Evolutionary conservation across 441 rosid genomes (phyloP).

Genomic region (Arabidopsis lyrata): DNA sequence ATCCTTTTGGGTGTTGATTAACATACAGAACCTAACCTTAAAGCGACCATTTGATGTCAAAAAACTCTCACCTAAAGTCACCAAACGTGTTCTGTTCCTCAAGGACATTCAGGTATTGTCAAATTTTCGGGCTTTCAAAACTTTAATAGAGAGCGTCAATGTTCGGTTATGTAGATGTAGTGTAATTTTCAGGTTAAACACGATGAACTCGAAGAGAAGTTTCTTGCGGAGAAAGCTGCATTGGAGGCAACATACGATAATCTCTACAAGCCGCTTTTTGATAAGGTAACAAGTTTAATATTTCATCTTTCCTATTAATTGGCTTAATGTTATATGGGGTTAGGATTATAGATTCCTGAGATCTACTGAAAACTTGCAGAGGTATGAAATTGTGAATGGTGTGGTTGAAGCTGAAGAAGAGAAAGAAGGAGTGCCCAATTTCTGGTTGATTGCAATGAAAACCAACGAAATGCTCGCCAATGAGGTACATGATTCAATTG

Average conservation of each 20-base stretch:
- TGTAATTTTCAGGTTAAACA: slow-evolving; percentile 62
- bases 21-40: slow-evolving; percentile 71
- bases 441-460: slow-evolving; percentile 82
- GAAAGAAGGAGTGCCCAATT: slow-evolving; percentile 77
- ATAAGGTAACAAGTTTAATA: slow-evolving; percentile 45
- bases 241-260: slow-evolving; percentile 74
- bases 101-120: slow-evolving; percentile 70
- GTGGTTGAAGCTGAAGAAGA: slow-evolving; percentile 54
- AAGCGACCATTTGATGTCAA: slow-evolving; percentile 66
- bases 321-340: background rate
- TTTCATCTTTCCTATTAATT: background rate
- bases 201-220: slow-evolving; percentile 76
- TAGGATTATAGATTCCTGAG: background rate
- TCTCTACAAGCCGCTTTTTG: slow-evolving; percentile 69
- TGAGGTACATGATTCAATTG: slow-evolving; percentile 54
- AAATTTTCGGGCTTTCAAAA: background rate
- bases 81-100: slow-evolving; percentile 77
- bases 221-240: slow-evolving; percentile 81
- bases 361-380: slow-evolving; percentile 48
- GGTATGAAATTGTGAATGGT: slow-evolving; percentile 79
- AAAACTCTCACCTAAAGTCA: slow-evolving; percentile 55
- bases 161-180: background rate
- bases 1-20: slow-evolving; percentile 43
- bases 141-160: background rate
- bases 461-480: slow-evolving; percentile 76